A percentile compares a stretch with the other conserved stretches of the same genome.
These are phyloP conservation scores for Cyclotella atomus DNA, from an alignment of 108 stramenopile genomes.

Conservation along the genomic window DNA sequence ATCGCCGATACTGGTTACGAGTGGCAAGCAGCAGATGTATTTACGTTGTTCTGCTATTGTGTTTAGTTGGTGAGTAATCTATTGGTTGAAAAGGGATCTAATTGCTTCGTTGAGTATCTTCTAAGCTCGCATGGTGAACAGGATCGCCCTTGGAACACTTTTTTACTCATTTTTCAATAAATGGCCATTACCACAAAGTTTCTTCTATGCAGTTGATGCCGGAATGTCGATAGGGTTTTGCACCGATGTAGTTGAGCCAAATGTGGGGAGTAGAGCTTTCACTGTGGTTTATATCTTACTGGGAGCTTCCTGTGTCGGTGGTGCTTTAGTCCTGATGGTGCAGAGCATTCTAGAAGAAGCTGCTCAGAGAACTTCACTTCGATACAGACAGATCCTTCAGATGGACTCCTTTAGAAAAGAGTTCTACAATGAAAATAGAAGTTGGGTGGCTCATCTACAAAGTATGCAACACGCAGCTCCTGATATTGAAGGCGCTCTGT, in stretches of 20 bases:
- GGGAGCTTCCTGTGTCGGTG: conserved; percentile 70
- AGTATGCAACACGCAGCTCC: not conserved
- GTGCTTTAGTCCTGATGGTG: conserved; percentile 69
- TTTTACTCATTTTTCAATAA: conserved; percentile 72
- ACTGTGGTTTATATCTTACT: conserved; percentile 67
- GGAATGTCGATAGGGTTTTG: conserved; percentile 87
- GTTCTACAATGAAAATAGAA: conserved; percentile 7
- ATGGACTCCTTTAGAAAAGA: conserved; percentile 49
- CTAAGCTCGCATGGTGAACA: not conserved
- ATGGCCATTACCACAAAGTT: conserved; percentile 72
- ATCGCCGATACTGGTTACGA: conserved; percentile 1
- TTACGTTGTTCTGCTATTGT: conserved; percentile 33
- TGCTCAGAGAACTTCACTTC: conserved; percentile 20
- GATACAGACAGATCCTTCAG: conserved; percentile 59
- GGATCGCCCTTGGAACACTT: conserved; percentile 62
- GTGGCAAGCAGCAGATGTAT: conserved; percentile 39
- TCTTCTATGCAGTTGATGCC: conserved; percentile 82
- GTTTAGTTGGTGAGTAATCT: conserved; percentile 23
- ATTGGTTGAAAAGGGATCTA: not conserved
- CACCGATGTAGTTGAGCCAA: conserved; percentile 69
- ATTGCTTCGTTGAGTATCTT: not conserved
- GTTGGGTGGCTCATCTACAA: not conserved
- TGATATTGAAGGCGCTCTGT: conserved; percentile 10
- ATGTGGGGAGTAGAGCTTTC: conserved; percentile 64
- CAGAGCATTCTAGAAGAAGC: conserved; percentile 64